Percentiles rank a stretch among this genome's conserved stretches.
These are phyloP conservation scores for Exserohilum rostratum DNA, from an alignment of 2,329 filamentous ascomycete genomes.

Conservation along the genomic window DNA sequence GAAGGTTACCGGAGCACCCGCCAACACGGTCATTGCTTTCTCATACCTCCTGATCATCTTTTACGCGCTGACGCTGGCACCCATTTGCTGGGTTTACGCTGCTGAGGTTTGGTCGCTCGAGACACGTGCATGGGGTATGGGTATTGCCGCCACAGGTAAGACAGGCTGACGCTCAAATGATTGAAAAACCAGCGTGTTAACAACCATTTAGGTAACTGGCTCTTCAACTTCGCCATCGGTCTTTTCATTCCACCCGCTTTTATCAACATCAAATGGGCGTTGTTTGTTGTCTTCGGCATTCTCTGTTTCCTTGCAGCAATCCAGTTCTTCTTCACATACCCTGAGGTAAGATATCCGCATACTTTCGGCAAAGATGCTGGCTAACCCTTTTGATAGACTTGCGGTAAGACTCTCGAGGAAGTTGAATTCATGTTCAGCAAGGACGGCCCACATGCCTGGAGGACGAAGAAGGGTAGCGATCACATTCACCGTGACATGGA, in stretches of 20 bases:
- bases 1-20: conserved; percentile 53
- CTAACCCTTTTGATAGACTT: conserved; percentile 53
- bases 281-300: conserved; percentile 76
- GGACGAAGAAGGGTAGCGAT: conserved; percentile 42
- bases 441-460: conserved; percentile 64
- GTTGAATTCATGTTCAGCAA: conserved; percentile 72
- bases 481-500: conserved; percentile 36
- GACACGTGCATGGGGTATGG: conserved; percentile 66
- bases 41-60: conserved; percentile 75
- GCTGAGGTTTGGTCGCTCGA: conserved; percentile 67
- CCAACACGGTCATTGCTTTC: conserved; percentile 66
- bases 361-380: too few relatives aligned
- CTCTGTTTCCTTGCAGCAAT: conserved; percentile 72
- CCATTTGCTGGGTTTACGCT: conserved; percentile 64
- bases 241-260: conserved; percentile 65
- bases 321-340: conserved; percentile 70
- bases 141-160: conserved; percentile 64
- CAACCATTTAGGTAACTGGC: conserved; percentile 58
- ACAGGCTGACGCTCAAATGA: background rate
- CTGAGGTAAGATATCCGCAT: conserved; percentile 52
- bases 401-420: conserved; percentile 76
- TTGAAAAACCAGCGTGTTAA: conserved; percentile 37
- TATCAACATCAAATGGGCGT: conserved; percentile 63
- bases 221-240: conserved; percentile 61
- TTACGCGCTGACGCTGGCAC: conserved; percentile 69